These are phyloP conservation scores for Albifimbria verrucaria DNA, from an alignment of 2,329 filamentous ascomycete species.

Conservation along the genomic window DNA sequence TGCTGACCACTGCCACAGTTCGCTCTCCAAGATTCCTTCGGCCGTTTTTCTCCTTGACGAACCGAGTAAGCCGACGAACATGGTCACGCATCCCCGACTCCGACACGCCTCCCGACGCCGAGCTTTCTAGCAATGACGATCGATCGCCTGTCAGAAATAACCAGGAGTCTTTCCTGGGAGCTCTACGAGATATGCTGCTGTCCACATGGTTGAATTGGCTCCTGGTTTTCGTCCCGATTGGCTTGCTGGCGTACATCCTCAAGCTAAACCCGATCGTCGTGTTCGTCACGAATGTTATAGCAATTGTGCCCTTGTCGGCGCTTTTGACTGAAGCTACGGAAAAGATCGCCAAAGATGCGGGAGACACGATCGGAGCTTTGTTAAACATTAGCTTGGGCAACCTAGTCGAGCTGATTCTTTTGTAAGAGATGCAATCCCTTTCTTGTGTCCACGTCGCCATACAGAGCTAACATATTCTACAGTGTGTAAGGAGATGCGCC, in stretches of 20 bases:
- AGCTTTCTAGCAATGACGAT: neutral
- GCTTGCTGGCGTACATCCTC: slow-evolving; percentile 51
- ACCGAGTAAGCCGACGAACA: neutral
- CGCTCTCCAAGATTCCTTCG: neutral
- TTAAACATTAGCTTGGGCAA: slow-evolving; percentile 63
- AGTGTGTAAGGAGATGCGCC: slow-evolving; percentile 33
- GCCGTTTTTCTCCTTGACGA: neutral
- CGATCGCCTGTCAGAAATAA: neutral
- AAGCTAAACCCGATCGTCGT: slow-evolving; percentile 35
- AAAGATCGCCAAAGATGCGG: slow-evolving; percentile 52
- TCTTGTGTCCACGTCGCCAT: neutral
- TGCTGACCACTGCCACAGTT: neutral
- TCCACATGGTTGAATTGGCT: slow-evolving; percentile 59
- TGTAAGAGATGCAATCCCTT: slow-evolving; percentile 30
- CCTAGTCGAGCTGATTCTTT: slow-evolving; percentile 60
- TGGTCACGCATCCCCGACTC: neutral
- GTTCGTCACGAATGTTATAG: slow-evolving; percentile 59
- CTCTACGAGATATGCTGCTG: slow-evolving; percentile 24
- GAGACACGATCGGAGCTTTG: slow-evolving; percentile 56
- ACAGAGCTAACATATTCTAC: slow-evolving; percentile 18
- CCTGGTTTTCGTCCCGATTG: slow-evolving; percentile 68
- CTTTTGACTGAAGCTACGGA: slow-evolving; percentile 58
- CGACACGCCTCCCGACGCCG: neutral
- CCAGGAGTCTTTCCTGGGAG: slow-evolving; percentile 10
- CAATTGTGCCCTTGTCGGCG: slow-evolving; percentile 56